A percentile compares a stretch with the other conserved stretches of the same genome.
Conservation (phyloP, 352 stramenopile genomes). For the Pythium insidiosum region DNA sequence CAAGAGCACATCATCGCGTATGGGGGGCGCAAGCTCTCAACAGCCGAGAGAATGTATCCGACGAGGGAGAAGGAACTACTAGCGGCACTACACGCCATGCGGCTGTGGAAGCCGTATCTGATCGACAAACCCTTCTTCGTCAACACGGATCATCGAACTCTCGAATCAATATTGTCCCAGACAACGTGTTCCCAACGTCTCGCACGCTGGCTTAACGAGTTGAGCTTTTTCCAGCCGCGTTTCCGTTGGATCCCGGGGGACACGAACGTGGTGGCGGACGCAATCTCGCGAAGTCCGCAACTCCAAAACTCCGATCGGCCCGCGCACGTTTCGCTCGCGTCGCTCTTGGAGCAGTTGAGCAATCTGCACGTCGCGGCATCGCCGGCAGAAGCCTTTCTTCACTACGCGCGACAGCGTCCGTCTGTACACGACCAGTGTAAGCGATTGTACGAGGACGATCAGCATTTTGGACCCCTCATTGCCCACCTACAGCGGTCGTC, state of each 20-base stretch:
- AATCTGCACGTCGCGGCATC: not conserved
- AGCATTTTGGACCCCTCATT: not conserved
- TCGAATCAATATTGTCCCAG: no score
- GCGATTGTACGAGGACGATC: constrained; percentile 1
- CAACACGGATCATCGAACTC: no score
- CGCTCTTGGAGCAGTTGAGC: not conserved
- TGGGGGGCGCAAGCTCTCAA: no score
- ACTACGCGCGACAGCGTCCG: not conserved
- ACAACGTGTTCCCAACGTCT: not conserved
- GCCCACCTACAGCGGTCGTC: not conserved
- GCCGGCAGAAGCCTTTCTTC: not conserved
- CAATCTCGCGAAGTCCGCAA: not conserved
- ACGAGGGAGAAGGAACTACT: no score
- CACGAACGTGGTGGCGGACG: not conserved
- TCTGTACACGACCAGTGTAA: constrained; percentile 2
- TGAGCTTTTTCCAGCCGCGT: not conserved
- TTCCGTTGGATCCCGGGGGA: not conserved
- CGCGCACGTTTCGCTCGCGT: not conserved
- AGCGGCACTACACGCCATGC: no score
- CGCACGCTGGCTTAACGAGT: not conserved
- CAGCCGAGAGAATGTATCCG: no score
- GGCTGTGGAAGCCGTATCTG: no score
- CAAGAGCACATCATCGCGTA: no score
- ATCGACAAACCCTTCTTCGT: no score
- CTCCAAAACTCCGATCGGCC: not conserved